phyloP scores from a whole-genome alignment of 805 yeast species.

The Pichia thaimueangensis region DNA sequence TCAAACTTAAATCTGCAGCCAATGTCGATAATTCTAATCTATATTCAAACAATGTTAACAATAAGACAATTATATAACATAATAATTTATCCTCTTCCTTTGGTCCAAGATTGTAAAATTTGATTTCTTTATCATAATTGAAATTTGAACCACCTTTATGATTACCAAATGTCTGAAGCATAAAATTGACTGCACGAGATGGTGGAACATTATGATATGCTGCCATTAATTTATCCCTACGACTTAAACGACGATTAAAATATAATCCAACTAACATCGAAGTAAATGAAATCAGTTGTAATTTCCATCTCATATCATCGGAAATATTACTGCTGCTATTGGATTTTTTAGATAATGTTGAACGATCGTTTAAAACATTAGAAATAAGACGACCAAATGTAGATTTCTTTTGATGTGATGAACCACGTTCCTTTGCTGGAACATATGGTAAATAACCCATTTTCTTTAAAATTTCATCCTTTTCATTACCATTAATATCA shows the following conservation, averaged over 20 bases:
- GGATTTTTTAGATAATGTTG: neutral
- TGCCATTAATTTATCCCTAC: conserved; percentile 52
- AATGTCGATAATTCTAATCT: conserved; percentile 71
- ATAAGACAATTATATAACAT: conserved; percentile 66
- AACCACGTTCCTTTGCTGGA: conserved; percentile 5
- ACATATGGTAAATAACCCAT: conserved; percentile 7
- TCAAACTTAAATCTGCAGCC: conserved; percentile 77
- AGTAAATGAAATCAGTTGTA: conserved; percentile 72
- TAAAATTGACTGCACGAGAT: conserved; percentile 62
- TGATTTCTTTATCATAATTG: conserved; percentile 20
- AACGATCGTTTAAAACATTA: neutral
- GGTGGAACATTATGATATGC: conserved; percentile 72
- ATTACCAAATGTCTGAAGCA: conserved; percentile 67
- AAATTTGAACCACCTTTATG: conserved; percentile 55
- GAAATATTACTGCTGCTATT: neutral
- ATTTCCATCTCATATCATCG: conserved; percentile 35
- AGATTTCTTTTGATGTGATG: conserved; percentile 31
- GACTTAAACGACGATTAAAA: conserved; percentile 58
- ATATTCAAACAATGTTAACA: conserved; percentile 72
- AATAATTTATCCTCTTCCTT: conserved; percentile 79
- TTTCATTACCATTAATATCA: conserved; percentile 39
- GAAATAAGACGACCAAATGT: conserved; percentile 5
- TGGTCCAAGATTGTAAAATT: conserved; percentile 79
- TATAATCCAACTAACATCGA: conserved; percentile 78
- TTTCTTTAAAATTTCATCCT: conserved; percentile 33